These are phyloP conservation scores for Acanthamoeba healyi DNA, from an alignment of 208 protist species.

Conservation along the genomic window DNA sequence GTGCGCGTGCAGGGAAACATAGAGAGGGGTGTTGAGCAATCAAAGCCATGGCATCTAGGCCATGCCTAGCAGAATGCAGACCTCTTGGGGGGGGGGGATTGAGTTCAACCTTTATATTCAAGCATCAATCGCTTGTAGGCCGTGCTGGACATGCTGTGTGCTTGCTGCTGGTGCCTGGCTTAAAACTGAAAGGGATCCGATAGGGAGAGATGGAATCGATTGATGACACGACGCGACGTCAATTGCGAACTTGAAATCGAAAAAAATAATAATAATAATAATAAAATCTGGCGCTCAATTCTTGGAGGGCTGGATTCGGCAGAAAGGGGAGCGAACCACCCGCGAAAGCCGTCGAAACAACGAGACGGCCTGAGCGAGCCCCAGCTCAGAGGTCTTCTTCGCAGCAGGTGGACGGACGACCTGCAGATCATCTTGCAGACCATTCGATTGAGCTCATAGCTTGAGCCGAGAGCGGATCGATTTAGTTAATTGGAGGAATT, in stretches of 20 bases:
- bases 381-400: neutral
- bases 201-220: neutral
- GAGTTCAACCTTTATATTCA: slow-evolving; percentile 39
- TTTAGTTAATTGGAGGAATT: no score
- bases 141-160: slow-evolving; percentile 23
- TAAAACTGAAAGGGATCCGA: neutral
- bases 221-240: neutral
- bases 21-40: neutral
- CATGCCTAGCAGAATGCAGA: neutral
- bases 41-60: neutral
- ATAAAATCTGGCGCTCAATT: neutral
- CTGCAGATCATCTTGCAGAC: neutral
- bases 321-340: neutral
- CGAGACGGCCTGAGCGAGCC: no score
- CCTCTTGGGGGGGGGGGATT: neutral
- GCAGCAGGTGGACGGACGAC: no score
- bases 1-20: neutral
- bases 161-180: neutral
- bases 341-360: neutral
- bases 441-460: neutral
- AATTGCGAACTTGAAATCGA: no score
- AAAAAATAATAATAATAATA: neutral
- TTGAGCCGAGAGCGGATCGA: no score
- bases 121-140: slow-evolving; percentile 71
- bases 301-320: neutral